Base-by-base conservation (phyloP, 139 green algal species). In the Mychonastes homosphaera region DNA sequence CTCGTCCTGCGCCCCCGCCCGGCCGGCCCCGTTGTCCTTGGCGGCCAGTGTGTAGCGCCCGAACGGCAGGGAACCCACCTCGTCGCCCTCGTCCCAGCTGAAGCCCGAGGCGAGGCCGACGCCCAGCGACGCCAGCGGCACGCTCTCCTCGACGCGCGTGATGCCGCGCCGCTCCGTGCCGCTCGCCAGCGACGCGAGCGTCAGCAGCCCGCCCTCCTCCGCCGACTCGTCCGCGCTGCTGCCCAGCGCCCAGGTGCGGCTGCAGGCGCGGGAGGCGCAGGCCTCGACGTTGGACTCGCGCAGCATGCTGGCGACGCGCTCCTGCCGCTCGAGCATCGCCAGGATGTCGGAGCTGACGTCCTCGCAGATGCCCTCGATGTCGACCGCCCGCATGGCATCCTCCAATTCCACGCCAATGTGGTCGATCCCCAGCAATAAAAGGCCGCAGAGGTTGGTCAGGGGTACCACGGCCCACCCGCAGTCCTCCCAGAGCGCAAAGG, bases 401-500 rank as follows among this genome's bases (percentile, higher is more conserved):
- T 13, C 15, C 16, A 16, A 21, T 13, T 46, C 15, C 39, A 21
- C 39, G 16, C 39, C 15, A 21, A 46, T 46, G 39, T 13, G 39
- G 15, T 46, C 16, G 39, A 46, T 46, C 39, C 81, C 84, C 56
- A 92, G 64, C 67, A 93, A 72, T 30, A 93, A 67, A 57, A 85
- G 84, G 27, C 71, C 62, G 36, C 89, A 76, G 56, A 85, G 58
- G n/a, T 41, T 53, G n/a, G 70, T 76, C 9, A 80, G 58, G 8
- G 74, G 68, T 19, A 90, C 43, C 6, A 70, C 80, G 7, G 56
- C 73, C 82, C 82, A 92, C 18, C 67, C 64, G 29, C 67, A 77
- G n/a, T 62, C 62, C 8, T 78, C 47, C 82, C 84, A 95, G 46
- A 90, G 60, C 1, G 54, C 73, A 55, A 92, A 75, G 33, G 84